phyloP scores from a whole-genome alignment of 192 early-diverging fungal genomes.

The Obelidium mucronatum region DNA sequence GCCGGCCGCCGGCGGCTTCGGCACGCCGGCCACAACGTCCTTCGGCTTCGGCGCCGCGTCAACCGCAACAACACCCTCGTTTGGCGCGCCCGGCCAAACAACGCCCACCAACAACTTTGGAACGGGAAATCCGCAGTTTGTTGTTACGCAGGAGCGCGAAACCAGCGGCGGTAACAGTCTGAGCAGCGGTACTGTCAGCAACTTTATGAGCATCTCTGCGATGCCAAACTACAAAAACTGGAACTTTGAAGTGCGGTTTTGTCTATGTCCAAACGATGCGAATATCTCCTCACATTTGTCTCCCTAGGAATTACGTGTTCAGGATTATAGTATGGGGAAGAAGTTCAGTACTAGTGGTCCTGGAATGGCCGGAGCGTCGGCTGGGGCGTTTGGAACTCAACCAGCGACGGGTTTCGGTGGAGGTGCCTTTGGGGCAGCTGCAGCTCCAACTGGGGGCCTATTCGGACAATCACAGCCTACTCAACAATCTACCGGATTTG shows the following conservation, averaged over 20 bases:
- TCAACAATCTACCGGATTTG: conserved; percentile 21
- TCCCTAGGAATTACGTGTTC: conserved; percentile 76
- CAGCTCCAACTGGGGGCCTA: conserved; percentile 19
- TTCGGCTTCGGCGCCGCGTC: conserved; percentile 48
- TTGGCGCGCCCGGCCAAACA: conserved; percentile 51
- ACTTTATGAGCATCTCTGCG: conserved; percentile 76
- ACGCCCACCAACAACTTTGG: conserved; percentile 50
- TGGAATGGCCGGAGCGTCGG: conserved; percentile 44
- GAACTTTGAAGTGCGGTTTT: conserved; percentile 74
- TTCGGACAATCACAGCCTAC: conserved; percentile 21
- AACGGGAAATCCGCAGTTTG: conserved; percentile 54
- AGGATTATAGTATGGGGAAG: conserved; percentile 87
- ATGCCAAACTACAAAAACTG: conserved; percentile 87
- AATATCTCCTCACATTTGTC: neutral
- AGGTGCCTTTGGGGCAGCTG: conserved; percentile 47
- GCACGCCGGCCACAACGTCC: conserved; percentile 8
- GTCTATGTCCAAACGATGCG: neutral
- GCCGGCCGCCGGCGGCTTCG: conserved; percentile 49
- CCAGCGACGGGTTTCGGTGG: conserved; percentile 53
- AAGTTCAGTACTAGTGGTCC: conserved; percentile 61
- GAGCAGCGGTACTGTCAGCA: conserved; percentile 61
- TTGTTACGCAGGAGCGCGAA: conserved; percentile 53
- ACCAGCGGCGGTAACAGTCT: conserved; percentile 29
- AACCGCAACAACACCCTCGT: conserved; percentile 48
- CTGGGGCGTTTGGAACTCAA: conserved; percentile 56